Evolutionary conservation across 768 basidiomycete species (phyloP), one percentile per base, ranked within the genome.

Genomic region (Russula compacta): DNA sequence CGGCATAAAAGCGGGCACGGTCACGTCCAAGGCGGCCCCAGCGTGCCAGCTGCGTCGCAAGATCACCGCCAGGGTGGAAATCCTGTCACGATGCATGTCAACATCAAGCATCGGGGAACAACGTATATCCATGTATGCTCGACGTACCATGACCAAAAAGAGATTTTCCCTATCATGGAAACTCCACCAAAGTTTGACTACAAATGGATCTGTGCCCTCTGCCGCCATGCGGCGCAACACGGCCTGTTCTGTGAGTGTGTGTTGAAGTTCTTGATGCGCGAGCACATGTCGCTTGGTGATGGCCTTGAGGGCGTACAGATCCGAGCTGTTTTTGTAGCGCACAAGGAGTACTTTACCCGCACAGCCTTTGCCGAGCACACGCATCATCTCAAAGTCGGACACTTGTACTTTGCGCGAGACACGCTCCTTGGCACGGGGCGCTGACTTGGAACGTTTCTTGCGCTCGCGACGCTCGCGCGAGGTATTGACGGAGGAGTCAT

Each of bases 161-260:
- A 98, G 75, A 70, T 97, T 95, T 72, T 98, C 93, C 75, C 90
- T 89, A 75, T 98, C 95, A 73, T 98, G 95, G 77, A 98, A 99
- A 73, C 89, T 89, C 88, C 91, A 95, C 84, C 92, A 91, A 17
- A 99, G 82, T 72, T 88, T 92, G 63, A 98, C 92, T 55, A 98
- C 90, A 72, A 98, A 99, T 11, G 93, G 93, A 71, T 98, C 93
- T 67, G 82, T 81, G 60, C 84, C 82, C 67, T 88, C 85, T 4
- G 92, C 90, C 1, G 93, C 89, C 88, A 98, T 95, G 46, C 91
- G 81, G 74, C 91, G 94, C 70, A 99, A 75, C 36, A 99, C 95
- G 7, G 90, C 87, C 73, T 98, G 93, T 74, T 99, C 97, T 3
- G 95, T 95, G 64, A 97, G 78, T 3, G 95, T 98, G 74, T 98